Conservation (phyloP, 306 rosid genomes). For the Abrus pulchellus region DNA sequence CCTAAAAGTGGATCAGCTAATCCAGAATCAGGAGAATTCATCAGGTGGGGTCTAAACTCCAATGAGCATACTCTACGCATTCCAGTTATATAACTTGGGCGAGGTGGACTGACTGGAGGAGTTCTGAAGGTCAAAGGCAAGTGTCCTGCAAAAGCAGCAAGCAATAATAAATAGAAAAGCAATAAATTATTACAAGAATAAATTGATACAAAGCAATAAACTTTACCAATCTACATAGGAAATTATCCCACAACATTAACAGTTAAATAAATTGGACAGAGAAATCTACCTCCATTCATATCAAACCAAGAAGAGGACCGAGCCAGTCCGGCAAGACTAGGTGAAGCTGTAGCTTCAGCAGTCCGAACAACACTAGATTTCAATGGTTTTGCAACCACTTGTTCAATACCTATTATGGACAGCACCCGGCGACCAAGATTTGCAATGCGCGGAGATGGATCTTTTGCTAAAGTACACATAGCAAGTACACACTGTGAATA, state of each 20-base stretch:
- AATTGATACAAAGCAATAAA: conserved; percentile 37
- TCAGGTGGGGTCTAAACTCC: conserved; percentile 91
- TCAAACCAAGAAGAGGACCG: conserved; percentile 98
- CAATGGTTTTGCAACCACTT: conserved; percentile 85
- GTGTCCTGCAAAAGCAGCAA: conserved; percentile 69
- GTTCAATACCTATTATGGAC: conserved; percentile 94
- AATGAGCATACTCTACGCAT: conserved; percentile 94
- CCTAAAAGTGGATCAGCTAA: conserved; percentile 94
- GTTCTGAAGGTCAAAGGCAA: conserved; percentile 91
- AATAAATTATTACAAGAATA: background rate
- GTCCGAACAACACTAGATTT: conserved; percentile 62
- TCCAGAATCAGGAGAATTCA: conserved; percentile 91
- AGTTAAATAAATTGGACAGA: conserved; percentile 12
- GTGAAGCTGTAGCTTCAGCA: conserved; percentile 63
- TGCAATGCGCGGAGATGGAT: conserved; percentile 96
- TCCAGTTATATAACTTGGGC: conserved; percentile 81
- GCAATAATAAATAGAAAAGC: conserved; percentile 28
- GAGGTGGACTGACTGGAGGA: conserved; percentile 99
- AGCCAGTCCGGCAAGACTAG: conserved; percentile 76
- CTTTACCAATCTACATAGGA: conserved; percentile 6
- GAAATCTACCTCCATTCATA: conserved; percentile 85
- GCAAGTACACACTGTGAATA: conserved; percentile 89
- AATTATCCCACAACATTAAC: conserved; percentile 27
- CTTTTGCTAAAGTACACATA: conserved; percentile 93
- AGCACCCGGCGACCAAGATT: conserved; percentile 86